phyloP scores from a whole-genome alignment of 495 filamentous ascomycete genomes.

The Usnea hakonensis region DNA sequence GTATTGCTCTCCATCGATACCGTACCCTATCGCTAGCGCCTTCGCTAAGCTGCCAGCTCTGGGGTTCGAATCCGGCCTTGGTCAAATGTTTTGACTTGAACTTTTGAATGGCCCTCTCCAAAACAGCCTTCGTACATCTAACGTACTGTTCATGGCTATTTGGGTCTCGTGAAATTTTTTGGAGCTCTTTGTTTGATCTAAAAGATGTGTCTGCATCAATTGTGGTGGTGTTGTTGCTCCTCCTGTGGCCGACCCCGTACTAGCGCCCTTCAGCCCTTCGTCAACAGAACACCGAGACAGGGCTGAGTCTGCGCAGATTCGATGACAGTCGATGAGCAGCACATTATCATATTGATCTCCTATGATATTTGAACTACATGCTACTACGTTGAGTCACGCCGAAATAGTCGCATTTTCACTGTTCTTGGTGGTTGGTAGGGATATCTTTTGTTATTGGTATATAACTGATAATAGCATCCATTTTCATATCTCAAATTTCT shows the following conservation, averaged over 20 bases:
- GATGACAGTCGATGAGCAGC: not conserved
- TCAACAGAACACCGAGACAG: not conserved
- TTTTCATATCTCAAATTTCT: not conserved
- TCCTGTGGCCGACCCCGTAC: not conserved
- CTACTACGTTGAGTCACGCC: not conserved
- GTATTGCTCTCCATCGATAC: not conserved
- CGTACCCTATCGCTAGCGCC: slow-evolving; percentile 1
- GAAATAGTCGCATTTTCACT: not conserved
- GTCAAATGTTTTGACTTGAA: not conserved
- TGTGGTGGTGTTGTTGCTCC: not conserved
- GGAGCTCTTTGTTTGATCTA: not conserved
- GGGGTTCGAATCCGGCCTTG: not conserved
- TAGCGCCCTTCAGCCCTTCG: not conserved
- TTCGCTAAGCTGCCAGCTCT: not conserved
- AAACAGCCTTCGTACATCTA: not conserved
- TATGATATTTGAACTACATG: not conserved
- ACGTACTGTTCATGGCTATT: not conserved
- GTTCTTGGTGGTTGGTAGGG: not conserved
- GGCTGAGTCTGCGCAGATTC: not conserved
- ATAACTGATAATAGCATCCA: not conserved
- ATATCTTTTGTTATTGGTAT: not conserved
- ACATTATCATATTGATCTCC: not conserved
- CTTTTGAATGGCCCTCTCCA: not conserved
- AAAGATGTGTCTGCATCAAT: not conserved
- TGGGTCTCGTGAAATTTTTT: not conserved